Base-by-base conservation (phyloP, 495 filamentous ascomycete genomes). In the Aspergillus steynii region DNA sequence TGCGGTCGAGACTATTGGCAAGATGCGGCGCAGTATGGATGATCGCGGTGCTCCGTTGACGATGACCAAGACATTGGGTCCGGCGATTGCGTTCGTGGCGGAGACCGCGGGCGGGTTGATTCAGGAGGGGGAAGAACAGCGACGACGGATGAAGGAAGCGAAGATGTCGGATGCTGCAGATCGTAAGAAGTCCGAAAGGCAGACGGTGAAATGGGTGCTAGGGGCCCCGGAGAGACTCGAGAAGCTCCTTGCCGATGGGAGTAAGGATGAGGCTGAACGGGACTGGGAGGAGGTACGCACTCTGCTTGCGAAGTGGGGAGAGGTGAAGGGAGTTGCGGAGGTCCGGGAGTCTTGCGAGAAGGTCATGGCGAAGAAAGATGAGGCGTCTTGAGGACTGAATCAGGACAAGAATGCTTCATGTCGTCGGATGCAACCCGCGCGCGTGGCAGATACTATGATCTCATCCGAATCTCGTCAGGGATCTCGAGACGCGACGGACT, bases 1-100 rank as follows among this genome's bases (percentile, higher is more conserved):
- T 20, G 95, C 95, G 15, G 97, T 96, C 14, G 93, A 96, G 72
- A 98, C 94, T 12, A 99, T 99, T 69, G 84, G 91, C 28, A 89
- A 87, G 71, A 80, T 81, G 78, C 69, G 77, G 15, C 69, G 67
- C 56, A 79, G 85, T 80, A 78, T 75, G 80, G 77, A 78, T 64
- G 74, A 80, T 26, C 69, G 77, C 0, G 81, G 75, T 4, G 72
- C 77, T 26, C 78, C 77, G 29, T 71, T 80, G 70, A 80, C 76
- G 0, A 80, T 80, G 77, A 79, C 77, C 28, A 79, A 79, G 65
- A 94, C 89, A 6, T 75, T 97, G 29, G 86, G 88, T 51, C 85
- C 87, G 29, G 88, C 91, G 7, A 89, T 97, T 68, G 83, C 82
- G 0, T 89, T 90, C 69, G 91, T 97, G 58, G 94, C 91, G 52